Percentiles rank a stretch among this genome's conserved stretches.
Evolutionary conservation across 306 rosid species (phyloP).

Genomic region (Cicer pinnatifidum): DNA sequence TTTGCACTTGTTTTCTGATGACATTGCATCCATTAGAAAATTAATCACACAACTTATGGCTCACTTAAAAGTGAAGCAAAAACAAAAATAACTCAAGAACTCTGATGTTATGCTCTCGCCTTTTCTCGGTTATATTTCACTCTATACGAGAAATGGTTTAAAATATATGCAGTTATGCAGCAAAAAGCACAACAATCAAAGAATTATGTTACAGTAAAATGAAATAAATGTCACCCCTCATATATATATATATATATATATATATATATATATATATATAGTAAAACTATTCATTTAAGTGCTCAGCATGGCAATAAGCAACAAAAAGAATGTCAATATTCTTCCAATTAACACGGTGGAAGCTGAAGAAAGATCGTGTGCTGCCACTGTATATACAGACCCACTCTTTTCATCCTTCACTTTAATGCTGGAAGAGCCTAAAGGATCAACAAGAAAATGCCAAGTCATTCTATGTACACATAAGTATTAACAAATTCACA

Average conservation of each 20-base stretch:
- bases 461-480: conserved; percentile 22
- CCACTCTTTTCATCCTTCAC: conserved; percentile 70
- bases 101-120: neutral
- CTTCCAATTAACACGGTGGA: conserved; percentile 50
- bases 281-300: conserved; percentile 24
- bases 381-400: conserved; percentile 56
- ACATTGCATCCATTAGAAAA: neutral
- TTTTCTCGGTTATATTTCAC: conserved; percentile 27
- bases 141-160: conserved; percentile 22
- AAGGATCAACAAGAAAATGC: conserved; percentile 31
- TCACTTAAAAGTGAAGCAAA: neutral
- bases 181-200: conserved; percentile 18
- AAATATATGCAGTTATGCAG: conserved; percentile 2
- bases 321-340: conserved; percentile 49
- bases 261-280: neutral
- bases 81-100: neutral
- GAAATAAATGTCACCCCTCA: conserved; percentile 39
- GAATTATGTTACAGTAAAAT: conserved; percentile 38
- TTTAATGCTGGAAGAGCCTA: conserved; percentile 76
- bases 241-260: neutral
- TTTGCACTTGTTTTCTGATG: conserved; percentile 4
- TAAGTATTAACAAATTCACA: conserved; percentile 17
- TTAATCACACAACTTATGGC: neutral
- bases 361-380: conserved; percentile 64
- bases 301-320: conserved; percentile 51